Evolutionary conservation across 2,329 filamentous ascomycete genomes (phyloP).

Genomic region (Aspergillus spinulosporus): DNA sequence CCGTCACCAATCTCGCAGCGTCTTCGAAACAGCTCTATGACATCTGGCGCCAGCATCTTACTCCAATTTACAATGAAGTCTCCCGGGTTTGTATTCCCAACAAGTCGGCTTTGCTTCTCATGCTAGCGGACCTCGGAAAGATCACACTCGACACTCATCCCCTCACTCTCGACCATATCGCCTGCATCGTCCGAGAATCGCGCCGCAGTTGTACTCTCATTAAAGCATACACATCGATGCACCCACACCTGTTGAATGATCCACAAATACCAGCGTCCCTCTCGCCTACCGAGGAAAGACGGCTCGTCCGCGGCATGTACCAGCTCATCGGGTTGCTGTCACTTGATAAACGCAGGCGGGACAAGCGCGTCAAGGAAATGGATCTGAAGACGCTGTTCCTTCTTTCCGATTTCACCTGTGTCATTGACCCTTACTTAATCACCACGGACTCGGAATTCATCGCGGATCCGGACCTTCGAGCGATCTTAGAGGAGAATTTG

Average conservation of each 20-base stretch:
- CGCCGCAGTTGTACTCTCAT: not conserved
- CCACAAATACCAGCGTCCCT: not conserved
- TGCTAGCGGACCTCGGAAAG: slow-evolving; percentile 1
- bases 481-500: not conserved
- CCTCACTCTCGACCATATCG: not conserved
- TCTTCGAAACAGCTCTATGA: slow-evolving; percentile 3
- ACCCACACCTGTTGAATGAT: not conserved
- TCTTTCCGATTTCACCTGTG: slow-evolving; percentile 11
- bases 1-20: not conserved
- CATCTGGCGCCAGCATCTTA: slow-evolving; percentile 6
- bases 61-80: slow-evolving; percentile 3
- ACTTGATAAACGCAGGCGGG: not conserved
- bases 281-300: slow-evolving; percentile 2
- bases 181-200: not conserved
- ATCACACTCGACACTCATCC: not conserved
- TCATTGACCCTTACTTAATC: not conserved
- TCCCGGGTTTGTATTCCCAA: not conserved
- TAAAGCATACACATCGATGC: not conserved
- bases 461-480: not conserved
- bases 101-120: not conserved
- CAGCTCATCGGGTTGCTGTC: slow-evolving; percentile 2
- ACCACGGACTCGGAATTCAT: not conserved
- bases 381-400: slow-evolving; percentile 7
- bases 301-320: slow-evolving; percentile 7
- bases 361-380: slow-evolving; percentile 5